These are phyloP conservation scores for Botrytis fabae DNA, from an alignment of 2,329 filamentous ascomycete genomes.

Conservation along the genomic window DNA sequence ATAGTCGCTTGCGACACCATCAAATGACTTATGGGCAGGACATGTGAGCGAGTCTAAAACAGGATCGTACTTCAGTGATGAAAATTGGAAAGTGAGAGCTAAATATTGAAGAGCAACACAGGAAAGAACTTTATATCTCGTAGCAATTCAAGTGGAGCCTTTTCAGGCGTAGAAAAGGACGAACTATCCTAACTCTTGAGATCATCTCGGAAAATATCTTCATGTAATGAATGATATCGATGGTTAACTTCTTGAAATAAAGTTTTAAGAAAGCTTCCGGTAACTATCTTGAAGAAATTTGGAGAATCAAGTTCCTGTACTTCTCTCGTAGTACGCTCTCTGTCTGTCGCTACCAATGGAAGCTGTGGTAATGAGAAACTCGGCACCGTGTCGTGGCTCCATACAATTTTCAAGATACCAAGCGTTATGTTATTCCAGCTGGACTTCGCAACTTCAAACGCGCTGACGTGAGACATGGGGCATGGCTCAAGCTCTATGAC, in stretches of 20 bases:
- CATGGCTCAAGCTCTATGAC: conserved; percentile 33
- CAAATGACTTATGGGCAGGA: conserved; percentile 57
- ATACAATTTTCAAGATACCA: conserved; percentile 55
- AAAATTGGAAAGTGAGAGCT: conserved; percentile 55
- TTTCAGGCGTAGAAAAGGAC: conserved; percentile 52
- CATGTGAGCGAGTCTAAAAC: conserved; percentile 58
- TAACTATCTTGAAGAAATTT: conserved; percentile 55
- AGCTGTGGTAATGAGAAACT: conserved; percentile 26
- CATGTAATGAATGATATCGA: conserved; percentile 58
- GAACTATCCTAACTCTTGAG: conserved; percentile 55
- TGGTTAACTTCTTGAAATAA: conserved; percentile 59
- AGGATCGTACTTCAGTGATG: conserved; percentile 49
- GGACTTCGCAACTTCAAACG: conserved; percentile 55
- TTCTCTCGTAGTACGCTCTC: conserved; percentile 51
- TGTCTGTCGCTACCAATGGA: conserved; percentile 35
- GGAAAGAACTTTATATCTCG: conserved; percentile 57
- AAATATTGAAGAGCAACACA: conserved; percentile 58
- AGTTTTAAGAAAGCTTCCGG: conserved; percentile 54
- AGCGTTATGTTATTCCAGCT: conserved; percentile 51
- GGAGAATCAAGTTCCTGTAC: conserved; percentile 59
- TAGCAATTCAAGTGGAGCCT: conserved; percentile 49
- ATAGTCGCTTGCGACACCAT: conserved; percentile 61
- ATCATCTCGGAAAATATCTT: conserved; percentile 51
- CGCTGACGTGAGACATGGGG: conserved; percentile 33
- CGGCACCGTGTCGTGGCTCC: conserved; percentile 43